Conservation (phyloP, 2,329 filamentous ascomycete species). For the Aspergillus luchuensis region DNA sequence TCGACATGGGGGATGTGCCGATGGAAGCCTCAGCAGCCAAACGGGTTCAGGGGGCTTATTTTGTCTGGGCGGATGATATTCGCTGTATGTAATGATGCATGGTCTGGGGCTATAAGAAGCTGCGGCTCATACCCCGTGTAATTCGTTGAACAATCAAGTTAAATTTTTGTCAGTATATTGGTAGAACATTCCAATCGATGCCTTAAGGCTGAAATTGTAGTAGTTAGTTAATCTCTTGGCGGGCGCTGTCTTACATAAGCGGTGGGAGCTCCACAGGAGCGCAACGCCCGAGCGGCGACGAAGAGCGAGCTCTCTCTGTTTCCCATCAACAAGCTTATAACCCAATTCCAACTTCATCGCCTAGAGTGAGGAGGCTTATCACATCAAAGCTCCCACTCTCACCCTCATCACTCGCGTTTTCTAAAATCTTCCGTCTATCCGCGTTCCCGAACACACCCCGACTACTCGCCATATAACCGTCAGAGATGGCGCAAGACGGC, state of each 20-base stretch:
- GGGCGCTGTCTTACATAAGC: slow-evolving; percentile 26
- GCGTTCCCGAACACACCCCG: slow-evolving; percentile 20
- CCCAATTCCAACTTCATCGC: slow-evolving; percentile 23
- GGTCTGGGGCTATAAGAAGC: neutral
- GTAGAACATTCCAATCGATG: too few relatives aligned
- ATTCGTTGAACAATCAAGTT: neutral
- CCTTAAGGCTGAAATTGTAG: neutral
- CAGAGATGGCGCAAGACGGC: slow-evolving; percentile 87
- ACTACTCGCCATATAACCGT: slow-evolving; percentile 35
- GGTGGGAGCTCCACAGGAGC: slow-evolving; percentile 30
- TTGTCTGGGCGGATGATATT: slow-evolving; percentile 52
- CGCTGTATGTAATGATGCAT: too few relatives aligned
- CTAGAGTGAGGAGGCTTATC: slow-evolving; percentile 17
- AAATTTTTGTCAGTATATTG: too few relatives aligned
- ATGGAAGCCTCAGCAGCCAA: slow-evolving; percentile 37
- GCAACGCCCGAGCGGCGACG: slow-evolving; percentile 28
- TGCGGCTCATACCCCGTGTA: neutral
- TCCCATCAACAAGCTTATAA: slow-evolving; percentile 32
- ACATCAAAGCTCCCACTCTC: slow-evolving; percentile 20
- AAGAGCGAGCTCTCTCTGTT: slow-evolving; percentile 27
- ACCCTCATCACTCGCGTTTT: slow-evolving; percentile 7
- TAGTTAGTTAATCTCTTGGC: slow-evolving; percentile 17
- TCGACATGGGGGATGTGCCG: slow-evolving; percentile 67
- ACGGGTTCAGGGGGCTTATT: slow-evolving; percentile 63
- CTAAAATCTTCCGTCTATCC: slow-evolving; percentile 7